phyloP scores from a whole-genome alignment of 768 basidiomycete species.

The Boletus eberwhitei region DNA sequence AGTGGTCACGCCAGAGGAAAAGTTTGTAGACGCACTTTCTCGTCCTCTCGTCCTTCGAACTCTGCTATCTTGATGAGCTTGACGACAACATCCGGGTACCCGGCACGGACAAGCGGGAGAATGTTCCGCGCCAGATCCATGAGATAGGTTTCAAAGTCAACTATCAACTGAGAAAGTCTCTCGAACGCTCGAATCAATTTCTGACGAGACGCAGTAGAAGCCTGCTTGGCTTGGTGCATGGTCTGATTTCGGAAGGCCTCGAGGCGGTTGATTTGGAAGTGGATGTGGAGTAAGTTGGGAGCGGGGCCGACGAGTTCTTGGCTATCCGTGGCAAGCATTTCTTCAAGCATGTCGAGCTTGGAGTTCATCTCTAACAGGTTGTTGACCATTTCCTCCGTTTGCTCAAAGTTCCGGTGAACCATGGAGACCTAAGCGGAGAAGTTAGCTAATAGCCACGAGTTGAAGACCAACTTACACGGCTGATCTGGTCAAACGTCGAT shows the following conservation, averaged over 20 bases:
- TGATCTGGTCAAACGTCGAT: conserved; percentile 93
- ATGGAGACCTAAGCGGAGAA: conserved; percentile 79
- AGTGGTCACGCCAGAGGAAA: not conserved
- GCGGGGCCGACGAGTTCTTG: conserved; percentile 82
- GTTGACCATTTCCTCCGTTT: conserved; percentile 93
- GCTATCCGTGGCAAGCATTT: conserved; percentile 72
- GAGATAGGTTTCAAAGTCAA: conserved; percentile 83
- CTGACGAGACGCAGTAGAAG: conserved; percentile 59
- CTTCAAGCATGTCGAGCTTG: conserved; percentile 74
- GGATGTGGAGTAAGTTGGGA: conserved; percentile 84
- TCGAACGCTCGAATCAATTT: conserved; percentile 82
- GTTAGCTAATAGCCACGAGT: not conserved
- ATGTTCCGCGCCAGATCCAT: conserved; percentile 72
- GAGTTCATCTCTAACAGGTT: conserved; percentile 91
- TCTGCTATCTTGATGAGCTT: conserved; percentile 92
- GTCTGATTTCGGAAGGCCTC: conserved; percentile 94
- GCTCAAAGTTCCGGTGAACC: conserved; percentile 92
- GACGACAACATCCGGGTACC: conserved; percentile 83
- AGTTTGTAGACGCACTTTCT: conserved; percentile 61
- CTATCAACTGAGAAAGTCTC: conserved; percentile 73
- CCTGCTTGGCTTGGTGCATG: conserved; percentile 88
- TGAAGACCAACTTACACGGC: conserved; percentile 57
- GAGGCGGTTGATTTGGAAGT: conserved; percentile 88
- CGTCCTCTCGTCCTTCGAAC: conserved; percentile 88
- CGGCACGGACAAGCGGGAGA: conserved; percentile 74